Conservation (phyloP, 768 basidiomycete species). For the Mycena belliarum region DNA sequence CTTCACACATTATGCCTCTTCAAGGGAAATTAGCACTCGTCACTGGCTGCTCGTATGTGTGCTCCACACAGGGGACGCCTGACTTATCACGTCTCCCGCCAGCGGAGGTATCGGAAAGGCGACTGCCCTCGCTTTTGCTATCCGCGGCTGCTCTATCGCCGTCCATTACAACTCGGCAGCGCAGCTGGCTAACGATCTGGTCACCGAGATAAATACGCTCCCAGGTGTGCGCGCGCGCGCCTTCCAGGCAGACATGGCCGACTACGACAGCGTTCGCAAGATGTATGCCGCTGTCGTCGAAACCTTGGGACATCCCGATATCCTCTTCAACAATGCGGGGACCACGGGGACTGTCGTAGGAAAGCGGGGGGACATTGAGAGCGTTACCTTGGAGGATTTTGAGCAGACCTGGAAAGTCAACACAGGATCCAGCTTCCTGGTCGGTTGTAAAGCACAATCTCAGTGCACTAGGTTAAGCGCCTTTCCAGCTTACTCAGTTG, state of each 20-base stretch:
- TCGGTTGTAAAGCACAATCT: conserved; percentile 21
- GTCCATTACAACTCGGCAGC: conserved; percentile 49
- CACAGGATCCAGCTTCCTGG: conserved; percentile 47
- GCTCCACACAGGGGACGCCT: background rate
- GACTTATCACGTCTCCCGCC: background rate
- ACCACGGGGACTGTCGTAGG: conserved; percentile 43
- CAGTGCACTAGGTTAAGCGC: too few relatives aligned
- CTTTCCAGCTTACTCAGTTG: conserved; percentile 50
- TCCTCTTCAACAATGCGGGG: conserved; percentile 55
- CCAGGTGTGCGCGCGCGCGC: conserved; percentile 40
- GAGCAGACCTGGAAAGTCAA: conserved; percentile 48
- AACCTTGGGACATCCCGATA: conserved; percentile 48
- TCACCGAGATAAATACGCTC: conserved; percentile 33
- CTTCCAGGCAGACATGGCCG: conserved; percentile 50
- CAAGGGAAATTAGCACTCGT: conserved; percentile 37
- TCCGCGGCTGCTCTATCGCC: conserved; percentile 47
- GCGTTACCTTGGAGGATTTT: conserved; percentile 22
- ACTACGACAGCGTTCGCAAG: conserved; percentile 46
- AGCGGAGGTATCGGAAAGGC: conserved; percentile 58
- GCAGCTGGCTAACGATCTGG: conserved; percentile 39
- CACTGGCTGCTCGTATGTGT: conserved; percentile 41
- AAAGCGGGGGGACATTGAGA: conserved; percentile 44
- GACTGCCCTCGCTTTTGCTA: conserved; percentile 47
- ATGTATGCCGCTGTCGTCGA: conserved; percentile 45
- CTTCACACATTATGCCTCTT: conserved; percentile 14